Base-by-base conservation (phyloP, 768 basidiomycete genomes). In the Podaxis sp. region DNA sequence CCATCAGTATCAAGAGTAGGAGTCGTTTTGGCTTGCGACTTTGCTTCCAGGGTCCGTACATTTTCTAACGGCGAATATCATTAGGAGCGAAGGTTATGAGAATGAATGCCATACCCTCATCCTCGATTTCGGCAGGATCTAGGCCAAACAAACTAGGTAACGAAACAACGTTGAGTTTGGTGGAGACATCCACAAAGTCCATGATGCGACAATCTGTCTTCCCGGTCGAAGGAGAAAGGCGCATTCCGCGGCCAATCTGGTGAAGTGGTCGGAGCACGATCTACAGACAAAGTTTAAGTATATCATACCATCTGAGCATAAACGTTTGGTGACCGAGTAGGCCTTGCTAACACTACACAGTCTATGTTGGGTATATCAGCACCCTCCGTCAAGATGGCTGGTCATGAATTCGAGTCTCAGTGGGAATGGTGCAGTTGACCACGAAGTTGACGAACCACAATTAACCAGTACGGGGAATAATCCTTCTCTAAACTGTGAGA, bases 291-390 rank as follows among this genome's bases (percentile, higher is more conserved):
- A 8, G 55, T 37, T 25, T 22, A 43, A 55, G 53, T 24, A 25
- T 36, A 11, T 65, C 79, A 37, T 61, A 93, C 94, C 94, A 98
- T 97, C 69, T 98, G 96, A 17, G 92, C 85, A 69, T 95, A 94
- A 11, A 96, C 74, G 71, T 96, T 98, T 37, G 86, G 82, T 12
- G 94, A 96, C 25, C 90, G 83, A 1, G 96, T 98, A 17, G 96
- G 96, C 19, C 93, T 82, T 15, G 91, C 94, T 19, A 98, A 77
- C 37, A 98, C 72, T 8, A 98, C 83, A 65, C 95, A 97, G 68
- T 98, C 96, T 59, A 97, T 90, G 63, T 92, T 93, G 2, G 96
- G 96, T 56, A 98, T 93, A 76, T 98, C 96, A 19, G 94, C 86
- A 3, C 95, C 95, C 77, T 97, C 95, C 1, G 94, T 96, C 65